phyloP scores from a whole-genome alignment of 371 early-diverging fungal species.

The Basidiobolus meristosporus region DNA sequence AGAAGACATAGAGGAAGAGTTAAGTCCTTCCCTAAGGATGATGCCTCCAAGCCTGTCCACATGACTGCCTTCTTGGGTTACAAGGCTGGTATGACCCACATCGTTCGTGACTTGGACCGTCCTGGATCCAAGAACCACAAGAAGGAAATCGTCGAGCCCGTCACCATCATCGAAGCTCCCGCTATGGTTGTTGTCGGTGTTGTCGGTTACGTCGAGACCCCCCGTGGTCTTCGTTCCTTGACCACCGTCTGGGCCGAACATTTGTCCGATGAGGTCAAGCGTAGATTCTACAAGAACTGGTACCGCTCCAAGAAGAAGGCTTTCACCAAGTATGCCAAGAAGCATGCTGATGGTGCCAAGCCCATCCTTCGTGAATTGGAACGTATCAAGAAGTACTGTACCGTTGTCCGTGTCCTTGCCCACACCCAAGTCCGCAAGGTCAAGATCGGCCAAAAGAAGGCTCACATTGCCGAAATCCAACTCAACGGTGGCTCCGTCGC shows the following conservation, averaged over 20 bases:
- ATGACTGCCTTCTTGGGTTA: slow-evolving; percentile 98
- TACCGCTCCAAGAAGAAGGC: slow-evolving; percentile 98
- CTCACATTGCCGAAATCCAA: slow-evolving; percentile 99
- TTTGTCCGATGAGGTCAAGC: slow-evolving; percentile 91
- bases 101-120: slow-evolving; percentile 96
- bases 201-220: slow-evolving; percentile 99
- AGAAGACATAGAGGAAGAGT: slow-evolving; percentile 86
- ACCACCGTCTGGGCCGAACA: slow-evolving; percentile 99
- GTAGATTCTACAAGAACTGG: slow-evolving; percentile 99
- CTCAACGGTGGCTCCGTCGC: slow-evolving; percentile 97
- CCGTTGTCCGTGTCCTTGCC: slow-evolving; percentile 94
- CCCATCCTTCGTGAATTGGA: slow-evolving; percentile 82
- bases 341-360: slow-evolving; percentile 84
- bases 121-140: slow-evolving; percentile 98
- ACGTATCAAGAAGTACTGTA: slow-evolving; percentile 97
- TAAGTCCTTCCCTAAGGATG: slow-evolving; percentile 99
- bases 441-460: slow-evolving; percentile 94
- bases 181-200: slow-evolving; percentile 97
- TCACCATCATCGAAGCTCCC: slow-evolving; percentile 97
- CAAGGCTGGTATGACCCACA: slow-evolving; percentile 99
- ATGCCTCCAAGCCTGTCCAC: slow-evolving; percentile 88
- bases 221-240: slow-evolving; percentile 91
- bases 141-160: slow-evolving; percentile 99
- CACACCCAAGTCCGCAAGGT: slow-evolving; percentile 97
- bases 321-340: slow-evolving; percentile 95